These are phyloP conservation scores for Discostella pseudostelligera DNA, from an alignment of 108 stramenopile genomes.

Conservation along the genomic window DNA sequence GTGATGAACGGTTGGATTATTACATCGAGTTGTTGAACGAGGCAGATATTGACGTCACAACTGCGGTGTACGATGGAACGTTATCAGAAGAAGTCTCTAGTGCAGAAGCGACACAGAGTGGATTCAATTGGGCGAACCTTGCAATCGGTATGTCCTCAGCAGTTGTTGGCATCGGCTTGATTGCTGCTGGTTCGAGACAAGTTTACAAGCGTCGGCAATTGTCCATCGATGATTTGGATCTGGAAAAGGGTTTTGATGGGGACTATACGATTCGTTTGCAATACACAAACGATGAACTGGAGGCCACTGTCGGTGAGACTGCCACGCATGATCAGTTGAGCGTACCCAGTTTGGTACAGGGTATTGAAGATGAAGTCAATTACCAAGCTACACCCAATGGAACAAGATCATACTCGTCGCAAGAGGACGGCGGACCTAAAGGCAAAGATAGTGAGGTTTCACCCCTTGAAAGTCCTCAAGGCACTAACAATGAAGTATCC, in stretches of 20 bases:
- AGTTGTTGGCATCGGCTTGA: slow-evolving; percentile 17
- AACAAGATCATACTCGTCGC: slow-evolving; percentile 1
- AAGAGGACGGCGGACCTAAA: slow-evolving; percentile 5
- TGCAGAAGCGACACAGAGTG: neutral
- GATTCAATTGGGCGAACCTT: slow-evolving; percentile 4
- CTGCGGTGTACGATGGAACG: neutral
- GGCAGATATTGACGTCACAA: slow-evolving; percentile 11
- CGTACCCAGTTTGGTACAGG: slow-evolving; percentile 13
- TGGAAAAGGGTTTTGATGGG: slow-evolving; percentile 21
- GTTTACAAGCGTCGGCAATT: slow-evolving; percentile 3
- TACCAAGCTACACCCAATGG: slow-evolving; percentile 5
- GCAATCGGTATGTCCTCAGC: slow-evolving; percentile 11
- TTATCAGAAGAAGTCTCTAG: neutral
- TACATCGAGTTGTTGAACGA: slow-evolving; percentile 34
- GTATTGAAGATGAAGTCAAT: slow-evolving; percentile 8
- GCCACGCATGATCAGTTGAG: slow-evolving; percentile 9
- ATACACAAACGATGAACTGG: slow-evolving; percentile 25
- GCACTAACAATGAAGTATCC: neutral
- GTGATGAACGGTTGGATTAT: slow-evolving; percentile 21
- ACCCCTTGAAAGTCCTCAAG: slow-evolving; percentile 31
- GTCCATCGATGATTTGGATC: slow-evolving; percentile 7
- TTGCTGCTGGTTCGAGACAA: slow-evolving; percentile 7
- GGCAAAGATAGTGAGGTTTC: neutral
- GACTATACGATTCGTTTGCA: slow-evolving; percentile 15
- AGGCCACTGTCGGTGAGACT: slow-evolving; percentile 6